Evolutionary conservation across 148 eudicot genomes (phyloP).

Genomic region (Agrostemma githago): DNA sequence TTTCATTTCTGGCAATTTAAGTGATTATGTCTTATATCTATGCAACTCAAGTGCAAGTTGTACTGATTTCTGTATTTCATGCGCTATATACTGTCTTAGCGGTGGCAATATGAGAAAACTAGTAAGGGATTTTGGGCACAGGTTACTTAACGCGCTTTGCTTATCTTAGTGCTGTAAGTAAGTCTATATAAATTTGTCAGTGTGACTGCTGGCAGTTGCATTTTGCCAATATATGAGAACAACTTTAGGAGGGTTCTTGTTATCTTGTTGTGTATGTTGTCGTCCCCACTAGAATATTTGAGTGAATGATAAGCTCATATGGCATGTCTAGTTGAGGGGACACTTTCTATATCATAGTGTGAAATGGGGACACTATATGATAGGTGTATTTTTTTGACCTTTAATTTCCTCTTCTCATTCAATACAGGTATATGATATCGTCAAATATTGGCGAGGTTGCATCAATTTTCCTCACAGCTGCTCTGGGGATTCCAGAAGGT

Average conservation of each 20-base stretch:
- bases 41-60: not conserved
- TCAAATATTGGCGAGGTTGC: conserved; percentile 86
- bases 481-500: conserved; percentile 91
- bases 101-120: not conserved
- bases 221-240: not conserved
- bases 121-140: not conserved
- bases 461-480: conserved; percentile 77
- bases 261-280: not conserved
- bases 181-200: not conserved
- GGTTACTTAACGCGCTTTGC: not conserved
- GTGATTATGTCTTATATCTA: too few species aligned
- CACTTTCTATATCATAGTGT: not conserved
- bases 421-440: conserved; percentile 66
- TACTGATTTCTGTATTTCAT: too few species aligned
- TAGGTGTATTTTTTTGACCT: not conserved
- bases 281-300: not conserved
- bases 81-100: too few species aligned
- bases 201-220: not conserved
- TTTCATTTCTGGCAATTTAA: too few species aligned
- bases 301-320: too few species aligned
- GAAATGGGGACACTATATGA: not conserved
- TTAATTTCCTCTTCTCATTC: not conserved
- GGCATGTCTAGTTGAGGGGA: too few species aligned
- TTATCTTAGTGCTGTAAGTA: not conserved
- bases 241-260: not conserved